Conservation (phyloP, 306 rosid genomes). For the Urtica urens region DNA sequence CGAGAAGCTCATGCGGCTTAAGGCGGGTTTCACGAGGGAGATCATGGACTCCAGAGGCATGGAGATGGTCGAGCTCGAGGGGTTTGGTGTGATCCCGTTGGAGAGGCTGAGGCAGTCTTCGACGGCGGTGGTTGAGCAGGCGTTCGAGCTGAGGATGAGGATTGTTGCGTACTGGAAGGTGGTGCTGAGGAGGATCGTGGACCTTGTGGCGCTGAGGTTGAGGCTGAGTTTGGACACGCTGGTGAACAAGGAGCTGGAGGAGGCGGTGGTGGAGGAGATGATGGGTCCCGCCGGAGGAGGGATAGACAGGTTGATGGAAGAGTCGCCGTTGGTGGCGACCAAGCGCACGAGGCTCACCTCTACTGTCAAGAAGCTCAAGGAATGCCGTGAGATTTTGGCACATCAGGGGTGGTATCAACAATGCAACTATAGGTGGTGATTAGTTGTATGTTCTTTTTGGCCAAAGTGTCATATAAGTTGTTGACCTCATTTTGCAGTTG, state of each 20-base stretch:
- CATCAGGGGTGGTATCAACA: too few species aligned
- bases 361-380: constrained; percentile 21
- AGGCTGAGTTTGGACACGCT: constrained; percentile 23
- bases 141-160: constrained; percentile 40
- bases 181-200: constrained; percentile 32
- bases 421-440: too few species aligned
- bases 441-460: too few species aligned
- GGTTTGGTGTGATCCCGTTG: constrained; percentile 18
- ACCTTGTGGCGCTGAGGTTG: constrained; percentile 32
- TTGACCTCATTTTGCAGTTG: too few species aligned
- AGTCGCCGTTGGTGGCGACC: constrained; percentile 26
- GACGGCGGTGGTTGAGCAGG: constrained; percentile 1
- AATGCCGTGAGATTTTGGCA: constrained; percentile 24
- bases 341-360: constrained; percentile 26
- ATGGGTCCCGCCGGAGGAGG: constrained; percentile 20
- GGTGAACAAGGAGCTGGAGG: constrained; percentile 23
- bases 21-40: background rate
- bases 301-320: constrained; percentile 36
- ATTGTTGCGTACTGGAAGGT: constrained; percentile 43
- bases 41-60: rapidly evolving
- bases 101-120: background rate
- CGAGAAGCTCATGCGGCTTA: constrained; percentile 8
- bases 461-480: too few species aligned
- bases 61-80: constrained; percentile 7
- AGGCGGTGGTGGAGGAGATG: constrained; percentile 22